phyloP scores from a whole-genome alignment of 2,329 filamentous ascomycete genomes.

The Epichloe gansuensis region DNA sequence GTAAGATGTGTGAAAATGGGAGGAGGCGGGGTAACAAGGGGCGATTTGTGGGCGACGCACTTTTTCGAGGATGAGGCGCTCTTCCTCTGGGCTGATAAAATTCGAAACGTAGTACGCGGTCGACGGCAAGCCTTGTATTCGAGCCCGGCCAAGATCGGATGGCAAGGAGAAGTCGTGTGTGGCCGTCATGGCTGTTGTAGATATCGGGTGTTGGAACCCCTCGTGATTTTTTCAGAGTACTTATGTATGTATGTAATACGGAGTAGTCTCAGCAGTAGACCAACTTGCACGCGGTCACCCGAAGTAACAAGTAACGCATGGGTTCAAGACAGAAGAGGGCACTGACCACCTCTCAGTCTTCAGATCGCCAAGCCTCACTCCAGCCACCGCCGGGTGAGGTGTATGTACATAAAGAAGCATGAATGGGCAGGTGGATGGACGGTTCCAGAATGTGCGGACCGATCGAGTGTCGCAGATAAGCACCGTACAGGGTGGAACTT shows the following conservation, averaged over 20 bases:
- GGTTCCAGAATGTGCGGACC: too few relatives aligned
- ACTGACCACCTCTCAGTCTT: not conserved
- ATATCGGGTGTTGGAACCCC: not conserved
- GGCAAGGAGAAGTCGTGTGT: conserved; percentile 24
- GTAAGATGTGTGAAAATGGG: not conserved
- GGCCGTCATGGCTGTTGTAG: conserved; percentile 1
- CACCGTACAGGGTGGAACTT: not conserved
- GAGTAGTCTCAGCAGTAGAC: not conserved
- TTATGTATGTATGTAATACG: not conserved
- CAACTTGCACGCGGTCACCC: too few relatives aligned
- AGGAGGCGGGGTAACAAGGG: not conserved
- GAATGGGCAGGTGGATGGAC: too few relatives aligned
- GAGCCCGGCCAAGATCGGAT: conserved; percentile 34
- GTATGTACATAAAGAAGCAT: not conserved
- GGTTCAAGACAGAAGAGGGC: not conserved
- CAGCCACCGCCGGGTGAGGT: not conserved
- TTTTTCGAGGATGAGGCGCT: conserved; percentile 57
- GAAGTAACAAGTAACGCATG: too few relatives aligned
- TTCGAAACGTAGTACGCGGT: conserved; percentile 73
- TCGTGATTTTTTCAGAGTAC: not conserved
- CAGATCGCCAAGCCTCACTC: not conserved
- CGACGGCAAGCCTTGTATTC: conserved; percentile 43
- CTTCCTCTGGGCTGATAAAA: conserved; percentile 69
- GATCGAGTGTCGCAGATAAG: too few relatives aligned
- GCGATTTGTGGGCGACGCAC: conserved; percentile 28